phyloP scores from a whole-genome alignment of 1,139 yeast species.

The Geotrichum fermentans region DNA sequence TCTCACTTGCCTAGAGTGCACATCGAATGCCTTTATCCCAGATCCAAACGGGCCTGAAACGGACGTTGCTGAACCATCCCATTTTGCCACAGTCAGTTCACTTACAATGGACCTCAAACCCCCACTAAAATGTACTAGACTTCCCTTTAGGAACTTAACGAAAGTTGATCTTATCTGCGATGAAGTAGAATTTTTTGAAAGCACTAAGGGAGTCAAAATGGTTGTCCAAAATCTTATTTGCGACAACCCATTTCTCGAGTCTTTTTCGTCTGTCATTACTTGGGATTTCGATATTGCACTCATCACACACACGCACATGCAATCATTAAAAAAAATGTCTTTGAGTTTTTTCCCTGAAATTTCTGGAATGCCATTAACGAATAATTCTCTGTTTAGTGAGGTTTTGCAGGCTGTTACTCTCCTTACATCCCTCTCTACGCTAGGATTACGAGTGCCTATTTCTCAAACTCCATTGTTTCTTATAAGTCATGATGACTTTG shows the following conservation, averaged over 20 bases:
- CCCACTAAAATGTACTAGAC: neutral
- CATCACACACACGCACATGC: neutral
- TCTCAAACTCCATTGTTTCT: neutral
- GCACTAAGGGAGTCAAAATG: neutral
- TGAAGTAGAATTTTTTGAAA: too few relatives aligned
- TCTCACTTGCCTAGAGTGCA: slow-evolving; percentile 4
- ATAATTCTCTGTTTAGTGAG: neutral
- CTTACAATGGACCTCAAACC: neutral
- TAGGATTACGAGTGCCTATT: neutral
- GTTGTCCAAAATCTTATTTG: neutral
- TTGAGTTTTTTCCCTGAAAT: neutral
- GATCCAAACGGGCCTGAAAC: neutral
- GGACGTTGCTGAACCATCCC: neutral
- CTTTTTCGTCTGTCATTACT: neutral
- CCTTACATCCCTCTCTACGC: neutral
- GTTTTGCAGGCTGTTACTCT: neutral
- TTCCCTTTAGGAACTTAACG: slow-evolving; percentile 1
- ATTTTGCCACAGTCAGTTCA: neutral
- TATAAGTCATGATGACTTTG: neutral
- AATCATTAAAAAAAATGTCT: neutral
- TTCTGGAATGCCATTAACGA: too few relatives aligned
- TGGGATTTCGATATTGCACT: slow-evolving; percentile 2
- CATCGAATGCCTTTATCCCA: slow-evolving; percentile 1
- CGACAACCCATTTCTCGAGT: neutral
- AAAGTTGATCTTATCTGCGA: slow-evolving; percentile 1